phyloP scores from a whole-genome alignment of 2,329 filamentous ascomycete genomes.

The Elsinoe arachidis region DNA sequence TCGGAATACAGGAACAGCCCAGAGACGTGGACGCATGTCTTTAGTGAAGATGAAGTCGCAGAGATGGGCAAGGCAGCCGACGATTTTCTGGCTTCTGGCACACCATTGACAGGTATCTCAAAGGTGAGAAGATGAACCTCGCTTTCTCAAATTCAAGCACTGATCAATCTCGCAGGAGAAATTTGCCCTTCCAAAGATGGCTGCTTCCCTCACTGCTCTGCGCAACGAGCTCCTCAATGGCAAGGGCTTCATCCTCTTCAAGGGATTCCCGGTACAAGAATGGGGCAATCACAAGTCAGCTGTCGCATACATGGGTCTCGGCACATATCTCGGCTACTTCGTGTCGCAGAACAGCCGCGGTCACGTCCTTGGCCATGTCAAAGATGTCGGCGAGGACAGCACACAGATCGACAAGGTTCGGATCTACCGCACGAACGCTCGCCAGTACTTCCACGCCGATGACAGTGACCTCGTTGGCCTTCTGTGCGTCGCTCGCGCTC shows the following conservation, averaged over 20 bases:
- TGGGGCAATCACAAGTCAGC: constrained; percentile 77
- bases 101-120: constrained; percentile 62
- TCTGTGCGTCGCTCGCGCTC: constrained; percentile 67
- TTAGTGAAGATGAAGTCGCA: constrained; percentile 55
- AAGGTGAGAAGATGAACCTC: constrained; percentile 34
- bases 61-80: constrained; percentile 62
- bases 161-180: constrained; percentile 35
- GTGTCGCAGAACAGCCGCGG: constrained; percentile 77
- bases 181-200: constrained; percentile 52
- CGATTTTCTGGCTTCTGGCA: constrained; percentile 55
- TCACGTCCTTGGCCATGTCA: constrained; percentile 78
- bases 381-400: constrained; percentile 76
- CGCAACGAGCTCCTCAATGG: constrained; percentile 65
- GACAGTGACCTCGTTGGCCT: constrained; percentile 76
- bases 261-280: constrained; percentile 64
- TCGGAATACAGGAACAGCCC: constrained; percentile 55
- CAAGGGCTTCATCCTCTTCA: constrained; percentile 86
- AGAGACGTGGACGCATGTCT: constrained; percentile 64
- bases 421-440: constrained; percentile 81
- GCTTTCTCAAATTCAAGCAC: neutral
- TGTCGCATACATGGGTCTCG: constrained; percentile 80
- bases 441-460: constrained; percentile 80
- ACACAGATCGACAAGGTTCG: constrained; percentile 76
- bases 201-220: constrained; percentile 46
- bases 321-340: constrained; percentile 76